Evolutionary conservation across 129 eudicot genomes (phyloP), one percentile per base, ranked within the genome.

Genomic region (Scalesia atractyloides): DNA sequence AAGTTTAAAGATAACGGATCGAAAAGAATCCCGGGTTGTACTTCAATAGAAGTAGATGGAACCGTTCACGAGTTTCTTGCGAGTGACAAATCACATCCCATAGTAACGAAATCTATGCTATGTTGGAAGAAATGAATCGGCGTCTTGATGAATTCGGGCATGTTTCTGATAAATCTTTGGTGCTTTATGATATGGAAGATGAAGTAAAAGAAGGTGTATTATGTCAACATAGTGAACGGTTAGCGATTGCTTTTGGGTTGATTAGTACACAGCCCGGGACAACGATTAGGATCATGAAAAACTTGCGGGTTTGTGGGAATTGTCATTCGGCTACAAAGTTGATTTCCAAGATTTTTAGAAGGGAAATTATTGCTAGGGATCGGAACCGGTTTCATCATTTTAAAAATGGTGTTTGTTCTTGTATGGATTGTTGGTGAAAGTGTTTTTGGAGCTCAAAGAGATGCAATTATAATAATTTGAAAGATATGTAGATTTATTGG

Each of bases 1-100:
- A 39, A 65, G 60, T 84, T 84, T 68, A 85, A 82, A 71, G 80
- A 82, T 47, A 69, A 64, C 1, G 73, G 80, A 41, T 75, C 80
- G 17, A 75, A 66, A 65, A 75, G 54, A 43, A 53, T 66, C 36
- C 80, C 80, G 2, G 80, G 80, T 12, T 75, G 80, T 66, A 75
- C 80, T 66, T 75, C 80, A 30, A 75, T 75, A 18, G 80, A 75
- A 66, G 43, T 75, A 6, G 67, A 75, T 24, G 80, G 80, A 0
- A 5, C 66, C 2, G 73, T 75, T 39, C 80, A 75, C 36, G 80
- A 75, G 80, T 75, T 75, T 75, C 73, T 75, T 56, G 66, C 73
- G 1, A 53, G 80, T 44, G 80, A 75, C 12, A 66, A 43, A 75
- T 53, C 80, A 8, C 80, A 75, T 26, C 67, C 80, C 11, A 75